Evolutionary conservation across 2,329 filamentous ascomycete species (phyloP).

Genomic region (Ramularia endophylla): DNA sequence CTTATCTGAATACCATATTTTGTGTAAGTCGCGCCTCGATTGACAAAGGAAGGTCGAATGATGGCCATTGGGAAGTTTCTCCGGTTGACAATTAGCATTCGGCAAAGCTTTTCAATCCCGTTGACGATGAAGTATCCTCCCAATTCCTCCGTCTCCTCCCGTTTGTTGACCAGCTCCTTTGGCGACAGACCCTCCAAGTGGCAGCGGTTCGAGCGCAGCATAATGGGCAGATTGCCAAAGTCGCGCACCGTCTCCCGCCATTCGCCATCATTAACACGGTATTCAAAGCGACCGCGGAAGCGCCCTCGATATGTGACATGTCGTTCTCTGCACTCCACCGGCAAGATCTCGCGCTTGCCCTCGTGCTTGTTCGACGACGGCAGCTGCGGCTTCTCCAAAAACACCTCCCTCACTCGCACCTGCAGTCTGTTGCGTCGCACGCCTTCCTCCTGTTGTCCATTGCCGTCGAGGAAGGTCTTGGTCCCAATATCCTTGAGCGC

Average conservation of each 20-base stretch:
- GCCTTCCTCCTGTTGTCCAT: conserved; percentile 49
- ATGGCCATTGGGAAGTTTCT: conserved; percentile 96
- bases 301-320: conserved; percentile 88
- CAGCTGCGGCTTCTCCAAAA: conserved; percentile 73
- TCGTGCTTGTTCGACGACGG: conserved; percentile 79
- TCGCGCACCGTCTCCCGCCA: conserved; percentile 77
- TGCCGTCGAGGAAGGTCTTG: conserved; percentile 78
- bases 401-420: conserved; percentile 73
- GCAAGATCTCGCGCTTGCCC: conserved; percentile 77
- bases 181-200: conserved; percentile 84
- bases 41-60: conserved; percentile 80
- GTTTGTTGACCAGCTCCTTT: conserved; percentile 71
- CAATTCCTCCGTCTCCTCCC: conserved; percentile 93
- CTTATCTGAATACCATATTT: conserved; percentile 86
- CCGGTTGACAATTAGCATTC: conserved; percentile 82
- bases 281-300: conserved; percentile 77
- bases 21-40: conserved; percentile 81
- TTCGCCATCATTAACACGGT: conserved; percentile 78
- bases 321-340: conserved; percentile 88
- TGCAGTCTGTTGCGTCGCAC: conserved; percentile 60
- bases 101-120: conserved; percentile 93
- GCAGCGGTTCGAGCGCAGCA: conserved; percentile 87
- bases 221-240: conserved; percentile 82
- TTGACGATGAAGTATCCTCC: conserved; percentile 98
- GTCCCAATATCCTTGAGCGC: conserved; percentile 83